These are phyloP conservation scores for Acanthochlamys bracteata DNA, from an alignment of 106 monocot genomes.

Conservation along the genomic window DNA sequence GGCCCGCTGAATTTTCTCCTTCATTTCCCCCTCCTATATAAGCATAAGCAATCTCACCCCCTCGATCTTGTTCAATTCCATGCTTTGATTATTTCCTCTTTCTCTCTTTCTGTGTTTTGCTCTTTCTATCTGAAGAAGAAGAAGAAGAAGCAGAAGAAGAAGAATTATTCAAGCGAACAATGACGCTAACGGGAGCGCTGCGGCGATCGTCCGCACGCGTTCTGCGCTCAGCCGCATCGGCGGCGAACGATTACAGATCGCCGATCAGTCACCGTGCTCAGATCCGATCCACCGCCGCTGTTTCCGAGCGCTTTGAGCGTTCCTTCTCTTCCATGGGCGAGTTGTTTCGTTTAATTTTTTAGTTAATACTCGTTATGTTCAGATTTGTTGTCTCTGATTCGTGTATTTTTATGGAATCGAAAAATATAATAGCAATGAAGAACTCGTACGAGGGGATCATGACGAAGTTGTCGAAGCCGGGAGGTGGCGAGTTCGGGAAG, in stretches of 20 bases:
- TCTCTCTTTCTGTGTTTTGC: background rate
- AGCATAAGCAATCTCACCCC: too few relatives aligned
- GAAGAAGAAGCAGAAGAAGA: too few relatives aligned
- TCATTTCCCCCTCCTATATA: too few relatives aligned
- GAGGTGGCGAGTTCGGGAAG: conserved; percentile 70
- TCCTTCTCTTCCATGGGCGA: conserved; percentile 37
- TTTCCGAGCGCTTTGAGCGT: conserved; percentile 33
- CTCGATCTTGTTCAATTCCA: too few relatives aligned
- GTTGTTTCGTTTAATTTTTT: background rate
- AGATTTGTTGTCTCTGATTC: background rate
- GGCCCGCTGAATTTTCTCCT: too few relatives aligned
- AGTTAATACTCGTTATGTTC: background rate
- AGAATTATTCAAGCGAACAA: too few relatives aligned
- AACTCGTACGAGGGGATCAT: conserved; percentile 47
- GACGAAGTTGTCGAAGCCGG: conserved; percentile 56
- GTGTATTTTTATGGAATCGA: conserved; percentile 3
- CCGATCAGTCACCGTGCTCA: conserved; percentile 17
- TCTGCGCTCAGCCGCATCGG: background rate
- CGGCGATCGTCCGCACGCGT: conserved; percentile 14
- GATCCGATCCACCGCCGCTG: conserved; percentile 24
- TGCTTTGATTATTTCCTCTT: background rate
- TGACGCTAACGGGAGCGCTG: conserved; percentile 1
- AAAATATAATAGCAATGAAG: conserved; percentile 48
- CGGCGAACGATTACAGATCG: conserved; percentile 9
- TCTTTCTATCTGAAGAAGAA: background rate